Evolutionary conservation across 768 basidiomycete genomes (phyloP).

Genomic region (Mycena epipterygia): DNA sequence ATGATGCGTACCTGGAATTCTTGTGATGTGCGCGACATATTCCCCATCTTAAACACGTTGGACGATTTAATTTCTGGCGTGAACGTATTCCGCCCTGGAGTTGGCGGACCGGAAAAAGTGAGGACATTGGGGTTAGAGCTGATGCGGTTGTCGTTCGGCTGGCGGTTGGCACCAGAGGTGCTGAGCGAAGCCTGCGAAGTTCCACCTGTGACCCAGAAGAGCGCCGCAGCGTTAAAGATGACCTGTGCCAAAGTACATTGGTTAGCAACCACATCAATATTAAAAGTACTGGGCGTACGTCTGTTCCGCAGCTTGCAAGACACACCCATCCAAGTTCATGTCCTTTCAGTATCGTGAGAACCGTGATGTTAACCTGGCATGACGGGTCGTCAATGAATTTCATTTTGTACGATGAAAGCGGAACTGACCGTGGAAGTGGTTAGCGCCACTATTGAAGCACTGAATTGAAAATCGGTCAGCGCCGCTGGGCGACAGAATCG

Average conservation of each 20-base stretch:
- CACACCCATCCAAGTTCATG: slow-evolving; percentile 64
- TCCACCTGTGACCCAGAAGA: slow-evolving; percentile 63
- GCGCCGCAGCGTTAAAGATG: slow-evolving; percentile 60
- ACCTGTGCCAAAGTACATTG: slow-evolving; percentile 49
- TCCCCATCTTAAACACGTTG: slow-evolving; percentile 14
- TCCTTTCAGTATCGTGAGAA: slow-evolving; percentile 61
- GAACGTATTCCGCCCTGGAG: neutral
- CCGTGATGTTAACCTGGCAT: slow-evolving; percentile 54
- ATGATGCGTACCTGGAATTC: slow-evolving; percentile 20
- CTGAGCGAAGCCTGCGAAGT: neutral
- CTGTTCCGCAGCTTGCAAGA: slow-evolving; percentile 52
- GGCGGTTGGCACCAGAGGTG: neutral
- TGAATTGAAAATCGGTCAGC: slow-evolving; percentile 29
- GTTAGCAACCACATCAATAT: neutral
- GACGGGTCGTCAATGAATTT: neutral
- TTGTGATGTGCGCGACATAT: neutral
- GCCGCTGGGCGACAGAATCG: neutral
- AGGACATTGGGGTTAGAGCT: neutral
- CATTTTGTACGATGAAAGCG: neutral
- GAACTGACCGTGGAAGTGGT: slow-evolving; percentile 59
- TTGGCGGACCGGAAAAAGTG: neutral
- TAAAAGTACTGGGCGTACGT: slow-evolving; percentile 41
- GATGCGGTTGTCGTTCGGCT: neutral
- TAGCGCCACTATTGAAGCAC: slow-evolving; percentile 61
- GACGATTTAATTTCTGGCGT: neutral